Conservation (phyloP, 2,329 filamentous ascomycete genomes). For the Rutstroemia sp. region DNA sequence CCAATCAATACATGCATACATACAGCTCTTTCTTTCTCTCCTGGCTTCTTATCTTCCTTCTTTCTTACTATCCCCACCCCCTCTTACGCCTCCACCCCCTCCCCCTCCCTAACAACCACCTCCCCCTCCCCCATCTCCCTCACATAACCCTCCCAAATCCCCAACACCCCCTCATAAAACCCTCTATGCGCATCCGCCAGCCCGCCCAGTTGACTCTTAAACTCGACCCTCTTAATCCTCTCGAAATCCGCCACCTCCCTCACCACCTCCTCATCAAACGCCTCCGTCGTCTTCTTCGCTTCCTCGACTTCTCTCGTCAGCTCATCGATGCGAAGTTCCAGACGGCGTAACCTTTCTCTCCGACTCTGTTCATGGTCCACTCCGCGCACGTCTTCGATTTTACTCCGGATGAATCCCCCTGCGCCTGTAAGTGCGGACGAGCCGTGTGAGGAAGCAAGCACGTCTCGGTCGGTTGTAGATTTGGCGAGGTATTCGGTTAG, state of each 20-base stretch:
- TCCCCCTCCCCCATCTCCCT: slow-evolving; percentile 57
- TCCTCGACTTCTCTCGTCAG: slow-evolving; percentile 83
- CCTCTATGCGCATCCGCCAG: slow-evolving; percentile 79
- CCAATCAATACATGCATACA: neutral
- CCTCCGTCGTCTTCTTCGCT: slow-evolving; percentile 78
- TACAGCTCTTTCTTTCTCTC: neutral
- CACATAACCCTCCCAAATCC: slow-evolving; percentile 87
- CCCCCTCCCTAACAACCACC: neutral
- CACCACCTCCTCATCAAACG: slow-evolving; percentile 94
- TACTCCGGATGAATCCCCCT: slow-evolving; percentile 80
- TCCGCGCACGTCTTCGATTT: slow-evolving; percentile 93
- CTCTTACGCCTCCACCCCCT: neutral
- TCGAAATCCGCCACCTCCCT: slow-evolving; percentile 92
- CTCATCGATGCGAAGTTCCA: slow-evolving; percentile 89
- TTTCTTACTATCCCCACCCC: neutral
- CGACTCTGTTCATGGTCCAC: slow-evolving; percentile 93
- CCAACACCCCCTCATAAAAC: slow-evolving; percentile 74
- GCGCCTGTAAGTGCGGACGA: slow-evolving; percentile 62
- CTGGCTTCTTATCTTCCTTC: neutral
- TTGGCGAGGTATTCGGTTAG: slow-evolving; percentile 94
- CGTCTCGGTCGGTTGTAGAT: slow-evolving; percentile 78
- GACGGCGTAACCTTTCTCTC: slow-evolving; percentile 77
- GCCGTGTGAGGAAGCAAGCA: slow-evolving; percentile 50
- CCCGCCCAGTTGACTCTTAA: slow-evolving; percentile 76
- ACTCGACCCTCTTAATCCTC: slow-evolving; percentile 89